A percentile compares a stretch with the other conserved stretches of the same genome.
phyloP scores from a whole-genome alignment of 75 land plant species.

The Cunninghamia lanceolata region DNA sequence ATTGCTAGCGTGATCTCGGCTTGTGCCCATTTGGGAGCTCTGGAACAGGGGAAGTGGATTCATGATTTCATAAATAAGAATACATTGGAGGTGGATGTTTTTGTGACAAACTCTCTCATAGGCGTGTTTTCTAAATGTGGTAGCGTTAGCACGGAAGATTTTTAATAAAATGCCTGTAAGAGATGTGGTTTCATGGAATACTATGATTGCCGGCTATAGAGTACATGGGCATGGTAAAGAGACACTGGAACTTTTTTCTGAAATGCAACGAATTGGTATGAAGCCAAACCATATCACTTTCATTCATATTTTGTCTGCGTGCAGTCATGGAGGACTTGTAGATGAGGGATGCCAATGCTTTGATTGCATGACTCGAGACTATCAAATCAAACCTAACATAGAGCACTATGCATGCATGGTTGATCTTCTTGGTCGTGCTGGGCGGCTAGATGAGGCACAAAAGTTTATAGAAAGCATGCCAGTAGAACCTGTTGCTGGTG shows the following conservation, averaged over 20 bases:
- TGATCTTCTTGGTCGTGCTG: slow-evolving; percentile 23
- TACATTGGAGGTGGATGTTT: slow-evolving; percentile 11
- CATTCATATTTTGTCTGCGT: slow-evolving; percentile 13
- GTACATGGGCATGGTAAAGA: slow-evolving; percentile 16
- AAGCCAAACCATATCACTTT: slow-evolving; percentile 15
- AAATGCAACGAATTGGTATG: slow-evolving; percentile 17
- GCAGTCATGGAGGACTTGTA: slow-evolving; percentile 19
- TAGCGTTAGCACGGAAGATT: slow-evolving; percentile 12
- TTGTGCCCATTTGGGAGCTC: slow-evolving; percentile 16
- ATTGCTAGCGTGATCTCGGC: slow-evolving; percentile 23
- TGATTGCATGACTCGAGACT: slow-evolving; percentile 6
- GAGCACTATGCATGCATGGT: slow-evolving; percentile 19
- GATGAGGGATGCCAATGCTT: slow-evolving; percentile 12
- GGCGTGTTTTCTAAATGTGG: slow-evolving; percentile 17
- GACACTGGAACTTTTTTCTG: slow-evolving; percentile 12
- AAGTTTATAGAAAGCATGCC: not conserved
- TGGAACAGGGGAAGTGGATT: slow-evolving; percentile 15
- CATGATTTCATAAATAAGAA: slow-evolving; percentile 5
- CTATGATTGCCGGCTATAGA: slow-evolving; percentile 16
- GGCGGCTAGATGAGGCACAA: slow-evolving; percentile 12
- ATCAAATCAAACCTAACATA: slow-evolving; percentile 8
- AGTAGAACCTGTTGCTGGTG: slow-evolving; percentile 5
- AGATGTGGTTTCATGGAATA: slow-evolving; percentile 20
- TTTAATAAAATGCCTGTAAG: slow-evolving; percentile 12
- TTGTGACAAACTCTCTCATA: slow-evolving; percentile 18